Evolutionary conservation across 2,329 filamentous ascomycete species (phyloP), one percentile per base, ranked within the genome.

Genomic region (Aspergillus nomiae): DNA sequence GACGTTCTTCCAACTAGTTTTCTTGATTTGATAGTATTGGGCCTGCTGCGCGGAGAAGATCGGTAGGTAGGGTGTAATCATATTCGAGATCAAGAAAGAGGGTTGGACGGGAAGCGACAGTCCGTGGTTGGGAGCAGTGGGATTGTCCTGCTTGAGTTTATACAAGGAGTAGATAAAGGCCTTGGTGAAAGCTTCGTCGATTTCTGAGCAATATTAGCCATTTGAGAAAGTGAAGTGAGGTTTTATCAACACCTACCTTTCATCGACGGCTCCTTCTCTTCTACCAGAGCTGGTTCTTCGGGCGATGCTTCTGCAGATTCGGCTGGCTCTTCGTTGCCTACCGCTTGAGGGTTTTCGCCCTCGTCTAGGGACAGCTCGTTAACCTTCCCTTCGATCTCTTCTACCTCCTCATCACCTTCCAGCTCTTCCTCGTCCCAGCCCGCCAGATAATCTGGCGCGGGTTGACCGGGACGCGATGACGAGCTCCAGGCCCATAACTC

Each of bases 1-100:
- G 63, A 88, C 84, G 64, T 86, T 90, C 77, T 90, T 90, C 86
- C 86, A 90, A 65, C 85, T 88, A 3, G 87, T 88, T 76, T 90
- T 90, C 71, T 90, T 90, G 75, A 90, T 89, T 67, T 88, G 86
- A 58, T 88, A 84, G 63, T 81, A 86, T 61, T 84, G 84, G 2
- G 82, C 80, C 70, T 87, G 82, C 24, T 83, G 80, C 6, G 85
- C 77, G 12, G 83, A 85, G 71, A 83, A 84, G 24, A 86, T 82
- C 3, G 88, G 88, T 2, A 91, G 81, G 69, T 87, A 89, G 1
- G 89, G 89, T n/a, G 89, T 86, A 24, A 90, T 83, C 60, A 90
- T 81, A 59, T 83, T 85, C 10, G 87, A 83, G 73, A 90, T 87
- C 70, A 90, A 79, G 28, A 84, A 83, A 0, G 89, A 90, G 54